Conservation (phyloP, 257 asterid genomes). For the Eucommia ulmoides region DNA sequence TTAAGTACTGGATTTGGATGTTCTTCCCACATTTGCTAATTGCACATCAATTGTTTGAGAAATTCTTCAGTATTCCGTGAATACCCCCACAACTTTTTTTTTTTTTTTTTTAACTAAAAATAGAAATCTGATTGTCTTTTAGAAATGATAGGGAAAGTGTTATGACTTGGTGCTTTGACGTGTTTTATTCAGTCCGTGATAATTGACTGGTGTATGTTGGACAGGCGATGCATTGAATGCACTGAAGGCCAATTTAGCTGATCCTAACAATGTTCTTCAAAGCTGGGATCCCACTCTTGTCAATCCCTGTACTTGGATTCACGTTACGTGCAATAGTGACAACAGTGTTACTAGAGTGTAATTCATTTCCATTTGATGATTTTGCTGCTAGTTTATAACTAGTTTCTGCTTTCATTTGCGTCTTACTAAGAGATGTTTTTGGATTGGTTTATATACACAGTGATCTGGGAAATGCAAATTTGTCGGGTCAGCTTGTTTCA, state of each 20-base stretch:
- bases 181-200: not conserved
- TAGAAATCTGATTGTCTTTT: too few species aligned
- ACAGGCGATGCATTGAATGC: constrained; percentile 95
- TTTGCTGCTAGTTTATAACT: not conserved
- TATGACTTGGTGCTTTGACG: too few species aligned
- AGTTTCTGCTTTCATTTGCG: constrained; percentile 4
- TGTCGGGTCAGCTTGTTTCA: constrained; percentile 75
- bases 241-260: constrained; percentile 58
- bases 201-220: constrained; percentile 11
- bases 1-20: too few species aligned
- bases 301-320: constrained; percentile 98
- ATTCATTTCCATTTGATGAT: not conserved
- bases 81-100: too few species aligned
- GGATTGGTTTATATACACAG: constrained; percentile 25
- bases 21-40: too few species aligned
- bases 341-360: constrained; percentile 89
- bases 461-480: constrained; percentile 94
- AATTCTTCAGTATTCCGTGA: too few species aligned
- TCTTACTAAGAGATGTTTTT: constrained; percentile 3
- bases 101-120: too few species aligned
- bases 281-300: constrained; percentile 98
- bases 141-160: too few species aligned
- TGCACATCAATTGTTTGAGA: too few species aligned
- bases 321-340: constrained; percentile 76
- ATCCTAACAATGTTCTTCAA: constrained; percentile 87